phyloP scores from a whole-genome alignment of 2,329 filamentous ascomycete species.

The Neospermospora avenae region DNA sequence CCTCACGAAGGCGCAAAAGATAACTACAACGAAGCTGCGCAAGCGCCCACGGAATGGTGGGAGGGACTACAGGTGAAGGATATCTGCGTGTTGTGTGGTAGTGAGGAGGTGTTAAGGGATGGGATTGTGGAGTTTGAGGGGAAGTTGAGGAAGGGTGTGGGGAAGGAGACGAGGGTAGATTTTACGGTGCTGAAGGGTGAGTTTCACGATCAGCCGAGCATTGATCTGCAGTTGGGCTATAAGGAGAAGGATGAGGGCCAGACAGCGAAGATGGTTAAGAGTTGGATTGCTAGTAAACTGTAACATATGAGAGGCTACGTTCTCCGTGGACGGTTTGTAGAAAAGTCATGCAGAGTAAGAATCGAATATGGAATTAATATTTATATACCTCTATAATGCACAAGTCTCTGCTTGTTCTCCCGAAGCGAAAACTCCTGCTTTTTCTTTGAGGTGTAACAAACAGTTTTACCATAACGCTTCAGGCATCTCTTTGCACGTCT shows the following conservation, averaged over 20 bases:
- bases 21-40: slow-evolving; percentile 51
- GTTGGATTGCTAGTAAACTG: slow-evolving; percentile 27
- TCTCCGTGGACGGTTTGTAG: too few species aligned
- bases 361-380: too few species aligned
- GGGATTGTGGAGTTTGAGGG: slow-evolving; percentile 49
- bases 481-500: too few species aligned
- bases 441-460: too few species aligned
- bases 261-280: slow-evolving; percentile 27
- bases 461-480: too few species aligned
- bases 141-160: slow-evolving; percentile 38
- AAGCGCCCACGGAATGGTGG: slow-evolving; percentile 53
- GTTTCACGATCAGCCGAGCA: slow-evolving; percentile 28
- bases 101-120: slow-evolving; percentile 42
- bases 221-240: slow-evolving; percentile 27
- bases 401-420: too few species aligned
- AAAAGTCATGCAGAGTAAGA: too few species aligned
- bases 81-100: slow-evolving; percentile 44
- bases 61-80: slow-evolving; percentile 44
- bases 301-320: background rate
- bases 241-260: slow-evolving; percentile 24
- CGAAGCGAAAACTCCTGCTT: too few species aligned
- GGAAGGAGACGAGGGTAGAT: slow-evolving; percentile 17
- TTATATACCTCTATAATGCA: too few species aligned
- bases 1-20: slow-evolving; percentile 36
- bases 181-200: slow-evolving; percentile 22